These are phyloP conservation scores for Daldinia sp. DNA, from an alignment of 2,329 filamentous ascomycete genomes.

Conservation along the genomic window DNA sequence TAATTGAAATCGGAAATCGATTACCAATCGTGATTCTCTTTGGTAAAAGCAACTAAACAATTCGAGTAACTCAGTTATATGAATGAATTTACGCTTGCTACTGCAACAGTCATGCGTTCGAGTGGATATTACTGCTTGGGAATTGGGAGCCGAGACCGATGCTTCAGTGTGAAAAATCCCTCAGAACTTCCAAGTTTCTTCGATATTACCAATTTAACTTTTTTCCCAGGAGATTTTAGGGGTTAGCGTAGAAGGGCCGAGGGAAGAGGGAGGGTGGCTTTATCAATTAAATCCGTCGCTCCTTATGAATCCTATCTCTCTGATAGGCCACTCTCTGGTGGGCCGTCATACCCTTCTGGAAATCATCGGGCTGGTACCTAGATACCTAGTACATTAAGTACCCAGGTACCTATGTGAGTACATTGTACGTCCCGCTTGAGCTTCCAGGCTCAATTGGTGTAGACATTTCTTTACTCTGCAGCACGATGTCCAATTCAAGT, in stretches of 20 bases:
- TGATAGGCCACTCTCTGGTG: slow-evolving; percentile 19
- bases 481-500: neutral
- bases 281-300: slow-evolving; percentile 3
- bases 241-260: slow-evolving; percentile 8
- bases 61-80: slow-evolving; percentile 16
- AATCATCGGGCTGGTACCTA: slow-evolving; percentile 29
- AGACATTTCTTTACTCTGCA: neutral
- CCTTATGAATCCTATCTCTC: slow-evolving; percentile 26
- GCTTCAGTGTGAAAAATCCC: slow-evolving; percentile 32
- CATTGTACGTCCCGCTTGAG: no score
- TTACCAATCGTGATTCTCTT: slow-evolving; percentile 18
- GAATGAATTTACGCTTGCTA: slow-evolving; percentile 1
- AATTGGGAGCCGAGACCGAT: slow-evolving; percentile 15
- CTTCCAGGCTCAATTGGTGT: neutral
- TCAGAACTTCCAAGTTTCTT: slow-evolving; percentile 26
- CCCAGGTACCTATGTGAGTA: neutral
- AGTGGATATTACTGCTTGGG: slow-evolving; percentile 3
- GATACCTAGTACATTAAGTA: neutral
- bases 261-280: slow-evolving; percentile 15
- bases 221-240: slow-evolving; percentile 11
- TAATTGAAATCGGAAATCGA: slow-evolving; percentile 3
- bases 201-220: slow-evolving; percentile 32
- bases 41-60: slow-evolving; percentile 2
- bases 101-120: slow-evolving; percentile 18
- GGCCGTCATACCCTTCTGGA: slow-evolving; percentile 18